phyloP scores from a whole-genome alignment of 2,329 filamentous ascomycete species.

The Fusarium illudens region DNA sequence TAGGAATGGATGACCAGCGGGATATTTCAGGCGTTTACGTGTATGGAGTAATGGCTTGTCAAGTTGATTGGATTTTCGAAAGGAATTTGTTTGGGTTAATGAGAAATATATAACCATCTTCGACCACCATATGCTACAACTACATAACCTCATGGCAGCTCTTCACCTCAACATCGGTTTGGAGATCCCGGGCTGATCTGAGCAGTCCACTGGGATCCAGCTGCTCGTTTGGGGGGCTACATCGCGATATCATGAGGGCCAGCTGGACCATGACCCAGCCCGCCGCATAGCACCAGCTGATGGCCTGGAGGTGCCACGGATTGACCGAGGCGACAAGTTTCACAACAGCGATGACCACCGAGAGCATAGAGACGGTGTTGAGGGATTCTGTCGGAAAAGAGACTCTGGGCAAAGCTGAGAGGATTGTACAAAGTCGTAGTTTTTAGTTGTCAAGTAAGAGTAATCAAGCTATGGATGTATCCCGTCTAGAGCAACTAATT shows the following conservation, averaged over 20 bases:
- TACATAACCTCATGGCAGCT: not conserved
- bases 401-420: not conserved
- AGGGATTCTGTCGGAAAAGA: not conserved
- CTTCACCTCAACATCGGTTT: not conserved
- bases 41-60: constrained; percentile 28
- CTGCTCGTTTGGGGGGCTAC: not conserved
- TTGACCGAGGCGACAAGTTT: not conserved
- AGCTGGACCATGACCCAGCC: not conserved
- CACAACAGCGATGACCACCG: not conserved
- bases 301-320: not conserved
- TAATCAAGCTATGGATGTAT: accelerated
- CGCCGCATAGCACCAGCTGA: not conserved
- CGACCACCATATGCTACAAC: not conserved
- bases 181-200: not conserved
- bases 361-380: not conserved
- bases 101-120: not conserved
- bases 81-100: constrained; percentile 8
- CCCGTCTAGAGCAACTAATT: not conserved
- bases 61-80: constrained; percentile 8
- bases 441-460: not conserved
- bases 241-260: not conserved
- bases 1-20: constrained; percentile 14
- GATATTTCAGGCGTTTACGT: constrained; percentile 15
- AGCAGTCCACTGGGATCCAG: not conserved
- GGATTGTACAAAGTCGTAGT: not conserved